These are phyloP conservation scores for Psidium guajava DNA, from an alignment of 345 rosid species.

Conservation along the genomic window DNA sequence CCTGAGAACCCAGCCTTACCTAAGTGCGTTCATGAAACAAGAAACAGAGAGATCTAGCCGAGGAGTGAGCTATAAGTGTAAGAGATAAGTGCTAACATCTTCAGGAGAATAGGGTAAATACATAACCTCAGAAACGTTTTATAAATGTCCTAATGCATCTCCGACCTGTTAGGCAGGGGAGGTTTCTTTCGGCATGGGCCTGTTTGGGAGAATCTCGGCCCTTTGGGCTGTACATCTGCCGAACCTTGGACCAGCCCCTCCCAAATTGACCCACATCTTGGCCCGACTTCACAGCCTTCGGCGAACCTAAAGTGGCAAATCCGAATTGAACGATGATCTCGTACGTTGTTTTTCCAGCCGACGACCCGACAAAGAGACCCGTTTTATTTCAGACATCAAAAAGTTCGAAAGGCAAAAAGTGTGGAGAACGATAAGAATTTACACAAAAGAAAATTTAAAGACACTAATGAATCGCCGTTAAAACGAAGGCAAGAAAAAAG, in stretches of 20 bases:
- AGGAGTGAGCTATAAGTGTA: not conserved
- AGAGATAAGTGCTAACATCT: not conserved
- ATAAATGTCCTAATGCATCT: not conserved
- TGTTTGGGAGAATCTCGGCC: not conserved
- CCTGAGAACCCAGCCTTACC: not conserved
- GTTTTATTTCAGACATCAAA: not conserved
- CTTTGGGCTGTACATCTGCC: not conserved
- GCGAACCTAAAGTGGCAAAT: not conserved
- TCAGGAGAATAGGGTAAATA: not conserved
- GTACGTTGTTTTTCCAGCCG: not conserved
- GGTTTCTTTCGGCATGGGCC: not conserved
- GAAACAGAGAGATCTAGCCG: not conserved
- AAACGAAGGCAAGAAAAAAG: not conserved
- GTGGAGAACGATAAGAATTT: not conserved
- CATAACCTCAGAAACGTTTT: not conserved
- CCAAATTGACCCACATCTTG: too few species aligned
- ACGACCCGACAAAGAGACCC: not conserved
- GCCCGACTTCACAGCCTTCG: not conserved
- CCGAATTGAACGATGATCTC: not conserved
- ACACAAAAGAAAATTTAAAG: not conserved
- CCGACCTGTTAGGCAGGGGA: not conserved
- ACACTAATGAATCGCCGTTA: not conserved
- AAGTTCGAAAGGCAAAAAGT: not conserved
- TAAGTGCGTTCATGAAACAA: not conserved
- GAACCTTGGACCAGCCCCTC: too few species aligned